A percentile compares a stretch with the other conserved stretches of the same genome.
These are phyloP conservation scores for Aureobasidium subglaciale DNA, from an alignment of 2,329 filamentous ascomycete species.

Conservation along the genomic window DNA sequence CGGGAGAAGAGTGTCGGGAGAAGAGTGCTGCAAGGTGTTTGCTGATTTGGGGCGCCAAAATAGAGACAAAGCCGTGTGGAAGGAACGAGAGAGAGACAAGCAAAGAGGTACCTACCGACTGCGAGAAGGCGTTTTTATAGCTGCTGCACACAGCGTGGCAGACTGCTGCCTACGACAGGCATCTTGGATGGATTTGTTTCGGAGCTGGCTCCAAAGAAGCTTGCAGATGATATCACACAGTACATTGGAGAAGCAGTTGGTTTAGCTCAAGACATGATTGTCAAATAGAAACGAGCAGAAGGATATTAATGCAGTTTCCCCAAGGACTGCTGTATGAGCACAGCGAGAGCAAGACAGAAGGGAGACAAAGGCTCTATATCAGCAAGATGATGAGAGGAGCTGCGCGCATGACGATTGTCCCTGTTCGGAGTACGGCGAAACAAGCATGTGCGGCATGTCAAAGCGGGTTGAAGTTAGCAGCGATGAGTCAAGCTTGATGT, in stretches of 20 bases:
- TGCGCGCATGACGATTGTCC: too few species aligned
- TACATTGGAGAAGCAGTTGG: too few species aligned
- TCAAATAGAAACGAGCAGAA: too few species aligned
- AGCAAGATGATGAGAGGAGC: neutral
- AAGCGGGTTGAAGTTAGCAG: neutral
- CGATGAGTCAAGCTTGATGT: neutral
- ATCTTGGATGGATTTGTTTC: neutral
- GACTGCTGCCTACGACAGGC: neutral
- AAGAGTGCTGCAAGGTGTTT: neutral
- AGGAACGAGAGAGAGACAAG: neutral
- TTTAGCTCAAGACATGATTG: too few species aligned
- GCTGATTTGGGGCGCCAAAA: neutral
- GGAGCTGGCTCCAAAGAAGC: too few species aligned
- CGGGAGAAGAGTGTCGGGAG: too few species aligned
- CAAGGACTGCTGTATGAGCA: too few species aligned
- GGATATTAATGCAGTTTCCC: too few species aligned
- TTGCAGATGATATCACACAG: too few species aligned
- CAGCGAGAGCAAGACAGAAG: neutral
- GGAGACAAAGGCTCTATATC: neutral
- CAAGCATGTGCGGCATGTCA: neutral
- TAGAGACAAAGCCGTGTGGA: neutral
- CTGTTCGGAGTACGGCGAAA: neutral
- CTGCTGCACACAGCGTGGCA: neutral
- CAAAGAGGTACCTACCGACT: neutral
- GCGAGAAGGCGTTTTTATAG: neutral